Evolutionary conservation across 768 basidiomycete genomes (phyloP).

Genomic region (Pulveroboletus sp.): DNA sequence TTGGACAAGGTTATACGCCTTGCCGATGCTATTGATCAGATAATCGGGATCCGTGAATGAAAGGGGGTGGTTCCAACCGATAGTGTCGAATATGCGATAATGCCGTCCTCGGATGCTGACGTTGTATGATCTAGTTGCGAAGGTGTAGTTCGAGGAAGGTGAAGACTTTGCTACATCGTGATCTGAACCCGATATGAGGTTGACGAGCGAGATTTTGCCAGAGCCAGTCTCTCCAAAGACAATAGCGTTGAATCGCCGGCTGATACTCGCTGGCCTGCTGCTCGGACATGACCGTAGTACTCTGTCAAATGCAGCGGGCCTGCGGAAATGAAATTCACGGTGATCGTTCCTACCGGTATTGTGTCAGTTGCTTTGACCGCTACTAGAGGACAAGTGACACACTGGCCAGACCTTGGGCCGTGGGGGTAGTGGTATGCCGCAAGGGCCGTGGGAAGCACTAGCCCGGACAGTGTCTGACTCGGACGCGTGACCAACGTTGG

Average conservation of each 20-base stretch:
- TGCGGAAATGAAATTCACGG: too few relatives aligned
- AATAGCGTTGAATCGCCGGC: conserved; percentile 20
- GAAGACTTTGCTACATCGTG: conserved; percentile 27
- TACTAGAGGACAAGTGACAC: not conserved
- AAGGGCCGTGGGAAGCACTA: too few relatives aligned
- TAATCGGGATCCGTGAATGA: conserved; percentile 20
- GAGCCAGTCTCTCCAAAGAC: conserved; percentile 30
- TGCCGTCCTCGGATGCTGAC: conserved; percentile 3
- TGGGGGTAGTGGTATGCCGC: too few relatives aligned
- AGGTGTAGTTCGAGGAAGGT: conserved; percentile 32
- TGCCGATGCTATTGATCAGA: conserved; percentile 28
- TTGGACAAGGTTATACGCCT: conserved; percentile 34
- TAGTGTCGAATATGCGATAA: conserved; percentile 31
- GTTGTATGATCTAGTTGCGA: conserved; percentile 19
- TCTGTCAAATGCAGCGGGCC: too few relatives aligned
- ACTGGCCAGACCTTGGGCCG: too few relatives aligned
- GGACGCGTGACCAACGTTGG: too few relatives aligned
- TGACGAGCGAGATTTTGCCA: conserved; percentile 43
- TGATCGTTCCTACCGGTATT: too few relatives aligned
- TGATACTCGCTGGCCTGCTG: conserved; percentile 9
- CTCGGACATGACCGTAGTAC: conserved; percentile 2
- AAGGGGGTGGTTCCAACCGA: conserved; percentile 30
- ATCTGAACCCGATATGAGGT: conserved; percentile 33
- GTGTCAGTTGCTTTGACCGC: too few relatives aligned
- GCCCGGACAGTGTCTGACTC: too few relatives aligned